Evolutionary conservation across 179 eudicot genomes (phyloP), one percentile per base, ranked within the genome.

Genomic region (Dionaea muscipula): DNA sequence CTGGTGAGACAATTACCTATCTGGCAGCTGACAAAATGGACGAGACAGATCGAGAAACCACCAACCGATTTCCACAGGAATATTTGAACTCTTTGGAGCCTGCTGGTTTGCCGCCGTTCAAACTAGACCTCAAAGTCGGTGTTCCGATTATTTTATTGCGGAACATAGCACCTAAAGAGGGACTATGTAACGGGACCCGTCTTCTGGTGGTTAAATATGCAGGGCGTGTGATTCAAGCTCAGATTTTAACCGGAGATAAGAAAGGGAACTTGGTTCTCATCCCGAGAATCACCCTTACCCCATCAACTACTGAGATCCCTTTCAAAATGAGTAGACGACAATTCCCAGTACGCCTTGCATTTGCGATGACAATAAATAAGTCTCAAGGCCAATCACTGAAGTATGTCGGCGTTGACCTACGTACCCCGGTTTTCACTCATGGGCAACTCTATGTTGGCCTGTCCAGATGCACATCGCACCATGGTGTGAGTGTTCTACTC

Each of bases 181-280:
- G 61, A 0, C 17, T 63, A 0, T 63, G 57, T 25, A 64, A 57
- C 19, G 62, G 57, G 0, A 64, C 62, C 0, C 0, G 68, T 22
- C 13, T 50, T 31, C 19, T 25, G 2, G 9, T 64, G 1, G 50
- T 26, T 0, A 22, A 13, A 2, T 36, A 45, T 1, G 48, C 23
- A 8, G 35, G 22, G 0, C 21, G 20, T 12, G 35, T 55, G 1
- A 33, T 36, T 16, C 54, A 54, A 47, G 67, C 48, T 1, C 10
- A 33, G 7, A 24, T 54, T 0, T 18, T 55, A 5, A 22, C 47
- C 0, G 54, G 67, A 14, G 31, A 2, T 0, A 44, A 51, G 13
- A 18, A 13, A 2, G 55, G 23, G 2, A 9, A 11, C 5, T 1
- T n/a, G 2, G 23, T 17, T 10, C 3, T 26, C 8, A 51, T 51